Evolutionary conservation across 257 asterid genomes (phyloP), one percentile per base, ranked within the genome.

Genomic region (Forsythia suspensa): DNA sequence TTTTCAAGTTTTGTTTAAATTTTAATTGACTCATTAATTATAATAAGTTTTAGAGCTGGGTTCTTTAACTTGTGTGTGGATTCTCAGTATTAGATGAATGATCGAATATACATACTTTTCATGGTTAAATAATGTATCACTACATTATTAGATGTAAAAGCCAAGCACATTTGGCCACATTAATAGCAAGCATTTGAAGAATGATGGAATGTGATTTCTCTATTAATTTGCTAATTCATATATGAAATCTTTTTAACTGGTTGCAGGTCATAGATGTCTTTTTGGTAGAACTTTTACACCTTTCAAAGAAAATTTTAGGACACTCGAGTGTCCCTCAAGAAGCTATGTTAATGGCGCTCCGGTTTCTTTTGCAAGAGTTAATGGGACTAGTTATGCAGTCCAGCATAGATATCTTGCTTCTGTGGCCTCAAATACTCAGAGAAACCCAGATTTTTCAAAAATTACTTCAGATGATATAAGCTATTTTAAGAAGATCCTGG

Each of bases 401-500:
- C 89, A 82, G 40, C 80, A 34, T 68, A 85, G 93, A 77, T 68
- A 76, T 79, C 68, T 90, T 85, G 84, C 90, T 80, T 93, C 97
- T 36, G 67, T 80, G 81, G 86, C 89, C 72, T 68, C 91, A 38
- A 48, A 68, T 63, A 79, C 91, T 39, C 84, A 76, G 80, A 86
- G 98, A 79, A 86, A 88, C 81, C 89, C 84, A 46, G 81, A 82
- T 18, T 95, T 93, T 84, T 89, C 97, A 59, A 79, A 70, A 75
- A 77, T 95, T 65, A 90, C 81, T 59, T 70, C 82, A 18, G 97
- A 91, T 70, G 98, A 95, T 86, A 87, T 95, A 80, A 87, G 82
- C 83, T 86, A 89, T 86, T 93, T 95, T 82, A 95, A 89, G 87
- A 91, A 84, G 77, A 73, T 88, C 66, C 82, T 93, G 83, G 99